These are phyloP conservation scores for Nyctanthes arbortristis DNA, from an alignment of 257 asterid genomes.

Conservation along the genomic window DNA sequence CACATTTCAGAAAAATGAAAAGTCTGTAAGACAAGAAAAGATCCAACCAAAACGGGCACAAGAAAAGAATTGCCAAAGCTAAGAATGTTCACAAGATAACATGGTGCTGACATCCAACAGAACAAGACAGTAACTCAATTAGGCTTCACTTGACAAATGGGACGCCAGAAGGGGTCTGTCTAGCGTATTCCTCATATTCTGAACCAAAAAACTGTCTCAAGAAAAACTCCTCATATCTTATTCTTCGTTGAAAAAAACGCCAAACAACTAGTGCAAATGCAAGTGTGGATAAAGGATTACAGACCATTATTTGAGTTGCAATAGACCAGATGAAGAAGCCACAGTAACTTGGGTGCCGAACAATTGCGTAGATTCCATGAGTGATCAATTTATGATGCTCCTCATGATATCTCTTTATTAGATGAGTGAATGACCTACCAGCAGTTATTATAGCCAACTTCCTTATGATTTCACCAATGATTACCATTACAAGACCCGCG, in stretches of 20 bases:
- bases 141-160: conserved; percentile 69
- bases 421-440: conserved; percentile 83
- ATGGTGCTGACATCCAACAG: background rate
- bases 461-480: conserved; percentile 75
- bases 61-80: too few species aligned
- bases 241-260: conserved; percentile 66
- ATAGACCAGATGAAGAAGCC: conserved; percentile 49
- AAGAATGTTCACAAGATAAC: background rate
- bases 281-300: conserved; percentile 68
- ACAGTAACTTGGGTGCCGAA: conserved; percentile 83
- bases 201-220: conserved; percentile 77
- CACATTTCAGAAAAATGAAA: too few species aligned
- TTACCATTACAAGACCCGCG: conserved; percentile 65
- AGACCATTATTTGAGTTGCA: conserved; percentile 63
- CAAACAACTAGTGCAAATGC: conserved; percentile 71
- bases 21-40: too few species aligned
- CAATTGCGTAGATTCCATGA: conserved; percentile 56
- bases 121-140: background rate
- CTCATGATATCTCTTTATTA: conserved; percentile 61
- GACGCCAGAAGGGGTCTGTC: conserved; percentile 62
- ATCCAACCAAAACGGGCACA: too few species aligned
- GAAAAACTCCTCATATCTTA: conserved; percentile 86
- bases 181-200: conserved; percentile 64
- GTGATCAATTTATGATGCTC: conserved; percentile 77
- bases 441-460: conserved; percentile 86